Conservation (phyloP, 2,329 filamentous ascomycete genomes). For the Aspergillus sp. region DNA sequence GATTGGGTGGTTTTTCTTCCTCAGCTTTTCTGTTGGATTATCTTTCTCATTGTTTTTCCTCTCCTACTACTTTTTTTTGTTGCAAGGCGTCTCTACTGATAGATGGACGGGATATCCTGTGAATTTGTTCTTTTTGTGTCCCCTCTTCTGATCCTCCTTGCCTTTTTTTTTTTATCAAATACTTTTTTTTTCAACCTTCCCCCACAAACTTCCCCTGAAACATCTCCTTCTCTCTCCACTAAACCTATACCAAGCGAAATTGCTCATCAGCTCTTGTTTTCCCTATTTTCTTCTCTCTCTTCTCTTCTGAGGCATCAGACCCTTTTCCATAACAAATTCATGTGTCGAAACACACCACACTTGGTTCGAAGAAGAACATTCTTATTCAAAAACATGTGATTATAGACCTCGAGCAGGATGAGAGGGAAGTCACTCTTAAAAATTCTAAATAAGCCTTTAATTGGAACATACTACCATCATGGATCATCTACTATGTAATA, state of each 20-base stretch:
- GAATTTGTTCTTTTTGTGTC: slow-evolving; percentile 15
- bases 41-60: slow-evolving; percentile 6
- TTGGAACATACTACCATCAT: background rate
- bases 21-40: background rate
- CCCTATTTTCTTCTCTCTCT: slow-evolving; percentile 21
- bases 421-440: slow-evolving; percentile 1
- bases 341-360: background rate
- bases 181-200: background rate
- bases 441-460: background rate
- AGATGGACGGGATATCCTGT: slow-evolving; percentile 30
- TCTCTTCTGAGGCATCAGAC: slow-evolving; percentile 8
- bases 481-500: background rate
- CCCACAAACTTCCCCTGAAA: background rate
- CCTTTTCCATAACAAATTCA: background rate
- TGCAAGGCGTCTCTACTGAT: slow-evolving; percentile 28
- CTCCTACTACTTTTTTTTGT: slow-evolving; percentile 17
- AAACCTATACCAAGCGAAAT: background rate
- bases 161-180: too few relatives aligned
- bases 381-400: background rate
- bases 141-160: slow-evolving; percentile 12
- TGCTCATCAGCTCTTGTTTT: slow-evolving; percentile 18
- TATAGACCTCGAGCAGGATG: slow-evolving; percentile 14
- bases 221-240: slow-evolving; percentile 3
- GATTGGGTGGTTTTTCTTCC: slow-evolving; percentile 17
- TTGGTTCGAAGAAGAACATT: background rate